phyloP scores from a whole-genome alignment of 1,284 basidiomycete genomes.

The Xerocomus nothofagi region DNA sequence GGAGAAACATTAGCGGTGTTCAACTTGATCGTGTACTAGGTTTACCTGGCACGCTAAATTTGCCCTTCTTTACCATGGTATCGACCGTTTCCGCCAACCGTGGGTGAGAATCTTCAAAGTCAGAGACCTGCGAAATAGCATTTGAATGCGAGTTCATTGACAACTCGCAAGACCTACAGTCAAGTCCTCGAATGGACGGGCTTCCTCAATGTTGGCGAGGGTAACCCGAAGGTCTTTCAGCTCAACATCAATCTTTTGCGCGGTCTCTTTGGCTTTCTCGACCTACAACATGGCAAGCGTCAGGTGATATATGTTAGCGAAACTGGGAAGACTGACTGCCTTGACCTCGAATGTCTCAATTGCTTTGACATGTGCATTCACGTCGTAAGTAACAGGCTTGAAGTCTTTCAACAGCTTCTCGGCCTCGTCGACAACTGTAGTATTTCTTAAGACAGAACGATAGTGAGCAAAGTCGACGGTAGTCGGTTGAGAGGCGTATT shows the following conservation, averaged over 20 bases:
- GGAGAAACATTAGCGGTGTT: constrained; percentile 11
- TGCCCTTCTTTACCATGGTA: constrained; percentile 98
- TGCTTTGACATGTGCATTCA: constrained; percentile 87
- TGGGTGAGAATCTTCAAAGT: constrained; percentile 91
- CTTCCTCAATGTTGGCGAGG: constrained; percentile 96
- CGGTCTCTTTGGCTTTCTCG: constrained; percentile 88
- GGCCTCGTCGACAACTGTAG: constrained; percentile 87
- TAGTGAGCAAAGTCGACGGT: constrained; percentile 91
- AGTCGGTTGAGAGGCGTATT: constrained; percentile 72
- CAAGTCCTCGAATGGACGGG: constrained; percentile 96
- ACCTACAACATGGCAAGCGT: constrained; percentile 53
- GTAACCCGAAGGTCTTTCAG: constrained; percentile 92
- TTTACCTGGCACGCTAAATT: constrained; percentile 93
- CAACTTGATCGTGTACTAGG: background rate
- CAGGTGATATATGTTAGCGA: constrained; percentile 1
- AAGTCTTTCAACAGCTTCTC: constrained; percentile 90
- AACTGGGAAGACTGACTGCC: constrained; percentile 66
- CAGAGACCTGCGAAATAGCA: constrained; percentile 61
- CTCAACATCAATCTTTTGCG: constrained; percentile 90
- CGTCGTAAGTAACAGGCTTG: constrained; percentile 98
- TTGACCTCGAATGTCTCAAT: constrained; percentile 97
- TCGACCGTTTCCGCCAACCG: constrained; percentile 92
- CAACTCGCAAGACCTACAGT: constrained; percentile 57
- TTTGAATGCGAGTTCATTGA: constrained; percentile 1
- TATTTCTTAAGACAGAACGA: constrained; percentile 90